Percentiles rank a stretch among this genome's conserved stretches.
phyloP scores from a whole-genome alignment of 768 basidiomycete species.

The Lyophyllum shimeji region DNA sequence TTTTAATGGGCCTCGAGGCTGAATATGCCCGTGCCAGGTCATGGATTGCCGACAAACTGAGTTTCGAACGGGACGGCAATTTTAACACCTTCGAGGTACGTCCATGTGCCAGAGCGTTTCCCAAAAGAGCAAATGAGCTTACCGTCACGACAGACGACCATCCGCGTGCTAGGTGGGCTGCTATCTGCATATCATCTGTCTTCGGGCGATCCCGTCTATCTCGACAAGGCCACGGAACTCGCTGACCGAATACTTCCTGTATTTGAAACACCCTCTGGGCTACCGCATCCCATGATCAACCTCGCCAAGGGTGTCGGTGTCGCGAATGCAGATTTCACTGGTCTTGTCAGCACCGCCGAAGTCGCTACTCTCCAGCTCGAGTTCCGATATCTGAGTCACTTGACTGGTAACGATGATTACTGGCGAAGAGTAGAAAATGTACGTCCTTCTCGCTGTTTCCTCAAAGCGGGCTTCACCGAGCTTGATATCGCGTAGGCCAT shows the following conservation, averaged over 20 bases:
- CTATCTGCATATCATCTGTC: conserved; percentile 85
- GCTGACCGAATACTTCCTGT: conserved; percentile 82
- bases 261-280: conserved; percentile 79
- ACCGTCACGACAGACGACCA: conserved; percentile 66
- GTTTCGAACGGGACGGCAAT: conserved; percentile 73
- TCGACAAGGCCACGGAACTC: conserved; percentile 78
- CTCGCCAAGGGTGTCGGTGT: conserved; percentile 60
- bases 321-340: conserved; percentile 55
- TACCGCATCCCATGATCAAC: conserved; percentile 83
- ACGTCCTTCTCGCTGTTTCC: conserved; percentile 1
- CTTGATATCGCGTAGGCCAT: conserved; percentile 44
- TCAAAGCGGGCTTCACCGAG: not conserved
- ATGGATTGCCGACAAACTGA: conserved; percentile 72
- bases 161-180: conserved; percentile 88
- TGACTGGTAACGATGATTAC: conserved; percentile 77
- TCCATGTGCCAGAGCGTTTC: not conserved
- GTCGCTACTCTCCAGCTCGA: conserved; percentile 89
- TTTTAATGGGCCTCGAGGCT: conserved; percentile 78
- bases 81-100: conserved; percentile 92
- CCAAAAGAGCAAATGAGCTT: not conserved
- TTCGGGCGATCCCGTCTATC: conserved; percentile 61
- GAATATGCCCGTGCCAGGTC: conserved; percentile 76
- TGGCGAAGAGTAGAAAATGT: conserved; percentile 83
- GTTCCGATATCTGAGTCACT: conserved; percentile 78
- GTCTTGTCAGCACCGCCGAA: conserved; percentile 79